phyloP scores from a whole-genome alignment of 768 basidiomycete species.

The Tricholoma hemisulphureum region DNA sequence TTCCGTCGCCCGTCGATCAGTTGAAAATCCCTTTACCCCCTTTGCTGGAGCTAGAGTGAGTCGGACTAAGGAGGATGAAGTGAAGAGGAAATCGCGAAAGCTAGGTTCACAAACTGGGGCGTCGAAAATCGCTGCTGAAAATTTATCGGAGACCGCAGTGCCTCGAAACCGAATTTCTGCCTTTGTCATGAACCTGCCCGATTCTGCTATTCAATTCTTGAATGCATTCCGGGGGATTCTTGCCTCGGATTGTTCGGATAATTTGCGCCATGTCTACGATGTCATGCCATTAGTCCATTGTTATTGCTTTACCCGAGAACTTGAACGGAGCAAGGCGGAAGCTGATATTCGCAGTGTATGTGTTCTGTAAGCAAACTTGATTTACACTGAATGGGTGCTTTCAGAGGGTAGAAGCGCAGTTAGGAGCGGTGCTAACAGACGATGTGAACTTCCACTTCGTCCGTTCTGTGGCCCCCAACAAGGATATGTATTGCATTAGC shows the following conservation, averaged over 20 bases:
- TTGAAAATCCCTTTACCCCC: constrained; percentile 66
- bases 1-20: constrained; percentile 47
- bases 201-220: constrained; percentile 85
- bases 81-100: constrained; percentile 36
- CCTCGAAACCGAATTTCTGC: constrained; percentile 66
- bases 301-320: constrained; percentile 91
- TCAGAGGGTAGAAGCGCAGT: constrained; percentile 69
- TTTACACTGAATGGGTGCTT: constrained; percentile 14
- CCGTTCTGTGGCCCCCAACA: constrained; percentile 90
- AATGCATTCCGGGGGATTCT: constrained; percentile 83
- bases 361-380: constrained; percentile 8
- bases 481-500: constrained; percentile 97
- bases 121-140: background rate
- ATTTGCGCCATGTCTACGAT: constrained; percentile 47
- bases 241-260: constrained; percentile 30
- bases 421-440: constrained; percentile 54
- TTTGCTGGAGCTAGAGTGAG: constrained; percentile 50
- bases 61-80: constrained; percentile 41
- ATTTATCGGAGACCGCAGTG: background rate
- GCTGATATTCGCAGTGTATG: constrained; percentile 79
- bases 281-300: constrained; percentile 92
- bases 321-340: constrained; percentile 65
- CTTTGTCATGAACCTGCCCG: constrained; percentile 98
- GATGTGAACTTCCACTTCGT: constrained; percentile 69
- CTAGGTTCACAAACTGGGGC: background rate